Evolutionary conservation across 768 basidiomycete genomes (phyloP), one percentile per base, ranked within the genome.

Genomic region (Podaxis sp.): DNA sequence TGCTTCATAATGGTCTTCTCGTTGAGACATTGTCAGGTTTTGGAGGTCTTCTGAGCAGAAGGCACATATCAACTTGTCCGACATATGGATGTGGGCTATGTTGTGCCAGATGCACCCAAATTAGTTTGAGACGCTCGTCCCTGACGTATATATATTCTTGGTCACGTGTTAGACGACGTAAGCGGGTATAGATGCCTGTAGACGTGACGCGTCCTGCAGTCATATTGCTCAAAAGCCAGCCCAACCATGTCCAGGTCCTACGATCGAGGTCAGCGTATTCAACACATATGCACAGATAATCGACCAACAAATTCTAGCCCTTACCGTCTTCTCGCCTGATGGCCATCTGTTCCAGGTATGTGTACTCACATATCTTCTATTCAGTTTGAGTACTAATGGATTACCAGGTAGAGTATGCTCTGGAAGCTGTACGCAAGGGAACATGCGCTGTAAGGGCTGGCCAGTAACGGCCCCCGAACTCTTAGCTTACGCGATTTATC

Each of bases 261-360:
- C 79, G 95, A 97, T 87, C 89, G 95, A 86, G 95, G 94, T 94
- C 70, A 50, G 79, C 61, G 23, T 32, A 42, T 4, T 37, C 16
- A 37, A 27, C 14, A 35, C 50, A 47, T 58, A 1, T 13, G 37
- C 32, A 35, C 5, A 37, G 5, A 23, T 51, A 42, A n/a, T 46
- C 44, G 4, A 40, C 27, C 44, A n/a, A 32, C 9, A 50, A 10
- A 59, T 32, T 55, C 3, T 58, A 97, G 95, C 95, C 50, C 87
- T 98, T 64, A 98, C 96, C 64, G 94, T 96, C 71, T 96, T 97
- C 82, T 97, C 95, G 46, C 96, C 96, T 61, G 97, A 98, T 79
- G 97, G 97, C 16, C 97, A 99, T 79, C 80, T 99, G 67, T 97
- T 98, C 82, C 95, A 98, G 84, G 95, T 93, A 65, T 63, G 76